Conservation (phyloP, 768 basidiomycete genomes). For the Psilocybe tampanensis region DNA sequence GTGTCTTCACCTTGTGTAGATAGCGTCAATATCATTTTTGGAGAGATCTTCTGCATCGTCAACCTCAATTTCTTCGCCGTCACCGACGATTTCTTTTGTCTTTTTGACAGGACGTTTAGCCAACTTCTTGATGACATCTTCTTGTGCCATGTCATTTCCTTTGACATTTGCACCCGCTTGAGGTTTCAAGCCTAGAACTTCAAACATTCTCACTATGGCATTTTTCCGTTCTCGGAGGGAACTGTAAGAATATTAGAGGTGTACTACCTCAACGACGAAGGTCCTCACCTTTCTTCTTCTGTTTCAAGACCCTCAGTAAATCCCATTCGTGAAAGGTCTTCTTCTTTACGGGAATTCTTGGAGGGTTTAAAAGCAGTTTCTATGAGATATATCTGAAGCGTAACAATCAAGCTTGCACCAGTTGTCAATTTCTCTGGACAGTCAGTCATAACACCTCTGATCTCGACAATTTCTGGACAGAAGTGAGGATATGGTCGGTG, state of each 20-base stretch:
- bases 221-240: conserved; percentile 79
- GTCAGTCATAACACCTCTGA: conserved; percentile 75
- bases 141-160: conserved; percentile 35
- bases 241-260: conserved; percentile 22
- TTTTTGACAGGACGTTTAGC: conserved; percentile 42
- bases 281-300: conserved; percentile 61
- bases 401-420: conserved; percentile 78
- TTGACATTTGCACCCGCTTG: conserved; percentile 42
- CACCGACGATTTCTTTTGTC: conserved; percentile 72
- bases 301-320: conserved; percentile 85
- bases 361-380: conserved; percentile 65
- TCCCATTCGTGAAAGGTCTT: conserved; percentile 37
- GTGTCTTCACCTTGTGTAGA: conserved; percentile 72
- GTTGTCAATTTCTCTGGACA: conserved; percentile 72
- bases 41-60: conserved; percentile 84
- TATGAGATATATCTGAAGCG: conserved; percentile 72
- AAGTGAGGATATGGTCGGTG: not conserved
- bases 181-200: conserved; percentile 71
- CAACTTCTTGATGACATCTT: conserved; percentile 44
- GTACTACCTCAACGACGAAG: not conserved
- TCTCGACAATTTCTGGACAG: conserved; percentile 59
- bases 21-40: conserved; percentile 78
- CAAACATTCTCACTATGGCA: conserved; percentile 74
- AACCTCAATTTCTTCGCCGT: conserved; percentile 81
- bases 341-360: conserved; percentile 33